Conservation (phyloP, 306 rosid species). For the Prunus davidiana region DNA sequence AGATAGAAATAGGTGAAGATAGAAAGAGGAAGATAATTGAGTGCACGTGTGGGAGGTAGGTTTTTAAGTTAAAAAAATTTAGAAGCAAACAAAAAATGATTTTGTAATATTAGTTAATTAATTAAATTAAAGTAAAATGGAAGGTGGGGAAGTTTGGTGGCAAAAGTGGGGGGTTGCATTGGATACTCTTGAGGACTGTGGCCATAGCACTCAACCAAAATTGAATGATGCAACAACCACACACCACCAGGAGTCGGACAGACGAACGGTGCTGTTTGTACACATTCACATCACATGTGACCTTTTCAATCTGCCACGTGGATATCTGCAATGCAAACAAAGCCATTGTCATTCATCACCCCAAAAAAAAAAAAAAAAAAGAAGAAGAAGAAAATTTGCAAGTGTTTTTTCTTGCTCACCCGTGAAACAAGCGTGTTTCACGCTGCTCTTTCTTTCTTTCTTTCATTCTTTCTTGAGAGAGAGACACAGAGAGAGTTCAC, state of each 20-base stretch:
- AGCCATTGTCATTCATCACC: not conserved
- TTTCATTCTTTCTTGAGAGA: not conserved
- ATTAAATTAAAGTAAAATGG: not conserved
- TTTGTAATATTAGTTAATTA: not conserved
- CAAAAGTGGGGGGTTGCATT: slow-evolving; percentile 14
- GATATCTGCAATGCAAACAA: not conserved
- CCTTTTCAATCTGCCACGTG: not conserved
- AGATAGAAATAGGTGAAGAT: no score
- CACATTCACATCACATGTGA: slow-evolving; percentile 3
- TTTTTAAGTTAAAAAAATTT: not conserved
- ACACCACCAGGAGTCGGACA: not conserved
- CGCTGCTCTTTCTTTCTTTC: not conserved
- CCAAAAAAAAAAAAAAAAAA: no score
- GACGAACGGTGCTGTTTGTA: slow-evolving; percentile 10
- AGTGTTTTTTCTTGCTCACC: not conserved
- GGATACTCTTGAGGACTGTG: slow-evolving; percentile 50
- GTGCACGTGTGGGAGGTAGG: slow-evolving; percentile 42
- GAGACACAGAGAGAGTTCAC: not conserved
- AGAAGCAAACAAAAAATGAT: no score
- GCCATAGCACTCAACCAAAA: not conserved
- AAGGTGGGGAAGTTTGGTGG: not conserved
- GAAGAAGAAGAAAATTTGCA: no score
- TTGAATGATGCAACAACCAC: slow-evolving; percentile 2
- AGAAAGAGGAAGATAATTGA: not conserved
- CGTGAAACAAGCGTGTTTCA: slow-evolving; percentile 32